phyloP scores from a whole-genome alignment of 2,329 filamentous ascomycete genomes.

The Alternaria triticimaculans region DNA sequence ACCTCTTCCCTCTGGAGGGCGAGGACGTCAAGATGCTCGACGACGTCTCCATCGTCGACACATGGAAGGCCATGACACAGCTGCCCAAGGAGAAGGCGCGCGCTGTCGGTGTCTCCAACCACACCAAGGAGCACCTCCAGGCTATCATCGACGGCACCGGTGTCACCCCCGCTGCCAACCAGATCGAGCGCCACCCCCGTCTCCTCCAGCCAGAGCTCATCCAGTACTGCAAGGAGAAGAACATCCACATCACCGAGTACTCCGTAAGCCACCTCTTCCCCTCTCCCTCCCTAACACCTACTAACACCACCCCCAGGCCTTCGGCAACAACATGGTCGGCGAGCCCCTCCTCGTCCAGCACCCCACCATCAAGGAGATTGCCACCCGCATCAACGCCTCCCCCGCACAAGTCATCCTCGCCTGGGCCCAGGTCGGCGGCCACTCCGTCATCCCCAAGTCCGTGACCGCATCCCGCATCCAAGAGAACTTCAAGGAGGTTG shows the following conservation, averaged over 20 bases:
- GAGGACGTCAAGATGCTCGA: constrained; percentile 34
- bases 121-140: constrained; percentile 53
- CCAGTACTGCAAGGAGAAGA: constrained; percentile 38
- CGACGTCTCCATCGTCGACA: constrained; percentile 65
- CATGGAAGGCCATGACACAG: constrained; percentile 50
- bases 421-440: constrained; percentile 76
- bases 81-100: constrained; percentile 44
- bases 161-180: constrained; percentile 37
- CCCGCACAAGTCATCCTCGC: constrained; percentile 82
- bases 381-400: constrained; percentile 66
- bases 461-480: constrained; percentile 39
- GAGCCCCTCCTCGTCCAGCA: constrained; percentile 50
- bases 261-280: constrained; percentile 17
- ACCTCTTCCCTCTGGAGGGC: constrained; percentile 32
- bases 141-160: constrained; percentile 57
- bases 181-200: constrained; percentile 41
- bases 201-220: constrained; percentile 38
- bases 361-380: constrained; percentile 70
- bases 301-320: constrained; percentile 66
- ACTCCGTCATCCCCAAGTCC: constrained; percentile 43
- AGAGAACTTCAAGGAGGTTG: constrained; percentile 43
- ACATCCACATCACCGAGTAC: constrained; percentile 42
- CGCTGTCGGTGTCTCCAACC: constrained; percentile 40
- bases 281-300: constrained; percentile 59
- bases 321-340: constrained; percentile 65